A percentile compares a stretch with the other conserved stretches of the same genome.
phyloP scores from a whole-genome alignment of 192 early-diverging fungal genomes.

The Entomortierella lignicola region DNA sequence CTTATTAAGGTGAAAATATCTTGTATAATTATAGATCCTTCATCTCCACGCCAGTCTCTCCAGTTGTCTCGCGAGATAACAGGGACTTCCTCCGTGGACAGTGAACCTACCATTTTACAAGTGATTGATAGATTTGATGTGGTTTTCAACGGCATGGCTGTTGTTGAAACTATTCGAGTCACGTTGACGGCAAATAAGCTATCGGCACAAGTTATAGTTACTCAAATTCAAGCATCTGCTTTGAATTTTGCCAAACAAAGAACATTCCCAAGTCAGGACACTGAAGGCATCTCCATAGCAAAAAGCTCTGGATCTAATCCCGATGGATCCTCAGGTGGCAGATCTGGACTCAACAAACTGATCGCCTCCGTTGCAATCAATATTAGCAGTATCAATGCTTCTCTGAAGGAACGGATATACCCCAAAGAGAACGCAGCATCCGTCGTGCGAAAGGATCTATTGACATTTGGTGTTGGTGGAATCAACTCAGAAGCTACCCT shows the following conservation, averaged over 20 bases:
- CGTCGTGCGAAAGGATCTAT: constrained; percentile 35
- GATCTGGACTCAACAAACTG: constrained; percentile 40
- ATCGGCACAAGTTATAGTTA: constrained; percentile 48
- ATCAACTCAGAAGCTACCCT: constrained; percentile 59
- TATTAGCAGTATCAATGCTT: constrained; percentile 55
- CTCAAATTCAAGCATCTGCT: constrained; percentile 57
- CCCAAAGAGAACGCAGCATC: constrained; percentile 44
- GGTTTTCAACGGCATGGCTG: constrained; percentile 56
- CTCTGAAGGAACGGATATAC: constrained; percentile 39
- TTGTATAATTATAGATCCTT: constrained; percentile 16
- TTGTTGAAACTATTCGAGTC: constrained; percentile 56
- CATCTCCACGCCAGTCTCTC: constrained; percentile 42
- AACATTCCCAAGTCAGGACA: constrained; percentile 33
- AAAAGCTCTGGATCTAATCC: constrained; percentile 49
- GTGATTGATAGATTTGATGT: constrained; percentile 57
- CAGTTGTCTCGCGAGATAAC: constrained; percentile 40
- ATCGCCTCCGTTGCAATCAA: constrained; percentile 54
- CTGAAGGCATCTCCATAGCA: constrained; percentile 47
- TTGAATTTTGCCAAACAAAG: constrained; percentile 57
- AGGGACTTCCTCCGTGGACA: neutral
- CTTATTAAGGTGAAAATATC: neutral
- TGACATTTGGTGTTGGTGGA: constrained; percentile 57
- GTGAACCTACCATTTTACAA: constrained; percentile 25
- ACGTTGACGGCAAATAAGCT: constrained; percentile 61
- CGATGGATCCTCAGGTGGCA: constrained; percentile 31